phyloP scores from a whole-genome alignment of 495 filamentous ascomycete genomes.

The Pseudevernia furfuracea region DNA sequence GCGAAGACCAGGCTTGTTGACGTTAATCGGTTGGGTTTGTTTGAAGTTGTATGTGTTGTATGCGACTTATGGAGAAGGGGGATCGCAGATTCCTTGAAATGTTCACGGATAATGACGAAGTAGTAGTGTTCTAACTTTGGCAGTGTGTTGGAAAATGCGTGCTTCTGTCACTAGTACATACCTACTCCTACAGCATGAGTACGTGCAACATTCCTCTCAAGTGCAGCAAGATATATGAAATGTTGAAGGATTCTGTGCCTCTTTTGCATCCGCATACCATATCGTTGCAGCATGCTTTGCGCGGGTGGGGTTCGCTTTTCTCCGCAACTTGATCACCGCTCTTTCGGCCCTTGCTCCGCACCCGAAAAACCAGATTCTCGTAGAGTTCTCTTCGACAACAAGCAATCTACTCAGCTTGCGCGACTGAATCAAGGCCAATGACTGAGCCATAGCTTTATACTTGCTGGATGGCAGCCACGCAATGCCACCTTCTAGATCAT shows the following conservation, averaged over 20 bases:
- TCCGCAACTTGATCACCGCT: conserved; percentile 8
- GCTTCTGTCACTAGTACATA: not conserved
- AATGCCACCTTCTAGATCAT: conserved; percentile 21
- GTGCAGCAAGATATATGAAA: not conserved
- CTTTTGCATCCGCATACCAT: not conserved
- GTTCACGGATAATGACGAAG: conserved; percentile 13
- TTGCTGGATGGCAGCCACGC: conserved; percentile 22
- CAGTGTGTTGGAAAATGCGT: not conserved
- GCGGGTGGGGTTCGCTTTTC: conserved; percentile 14
- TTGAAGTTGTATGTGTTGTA: not conserved
- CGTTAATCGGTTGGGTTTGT: not conserved
- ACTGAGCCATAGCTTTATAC: conserved; percentile 7
- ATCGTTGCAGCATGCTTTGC: conserved; percentile 12
- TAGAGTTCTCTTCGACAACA: not conserved
- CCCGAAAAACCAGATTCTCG: not conserved
- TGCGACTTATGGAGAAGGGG: not conserved
- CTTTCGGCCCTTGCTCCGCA: conserved; percentile 9
- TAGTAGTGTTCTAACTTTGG: conserved; percentile 5
- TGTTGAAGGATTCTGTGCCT: not conserved
- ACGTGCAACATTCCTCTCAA: not conserved
- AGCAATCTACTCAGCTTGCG: not conserved
- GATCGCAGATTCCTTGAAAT: conserved; percentile 1
- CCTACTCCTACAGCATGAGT: conserved; percentile 2
- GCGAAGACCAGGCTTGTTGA: not conserved
- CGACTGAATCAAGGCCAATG: not conserved